Evolutionary conservation across 1,284 basidiomycete species (phyloP), one percentile per base, ranked within the genome.

Genomic region (Moniliophthora roreri): DNA sequence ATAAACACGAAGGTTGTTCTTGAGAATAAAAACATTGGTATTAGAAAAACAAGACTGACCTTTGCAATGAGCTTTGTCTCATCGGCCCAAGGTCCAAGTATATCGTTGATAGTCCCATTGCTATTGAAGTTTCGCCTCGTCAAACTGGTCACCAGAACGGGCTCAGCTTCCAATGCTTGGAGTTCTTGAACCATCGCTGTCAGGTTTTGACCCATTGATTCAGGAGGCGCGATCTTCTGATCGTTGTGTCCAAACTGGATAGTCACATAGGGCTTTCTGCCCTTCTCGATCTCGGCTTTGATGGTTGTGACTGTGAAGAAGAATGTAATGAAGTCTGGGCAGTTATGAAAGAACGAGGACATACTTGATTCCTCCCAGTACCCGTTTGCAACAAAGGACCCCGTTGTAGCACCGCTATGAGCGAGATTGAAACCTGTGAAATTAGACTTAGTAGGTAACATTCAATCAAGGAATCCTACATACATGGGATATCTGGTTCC

Each of bases 161-260:
- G 74, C 51, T 73, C 70, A 2, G 64, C 76, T n/a, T 71, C 69
- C 18, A 72, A 53, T 1, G 61, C 63, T 3, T 70, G 66, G 48
- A 76, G 63, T 54, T 75, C 66, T 45, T 69, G 55, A 0, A 76
- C 69, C 71, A 77, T 75, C 3, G 56, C 60, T 4, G 74, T 76
- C 37, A 77, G 52, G 54, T 78, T 77, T 0, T 64, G 64, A 5
- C 72, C 74, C 75, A 77, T 78, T 0, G 75, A 75, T 52, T 71
- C 74, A 2, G 76, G 73, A 40, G 71, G 67, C 0, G 70, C 73
- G 35, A 79, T 72, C 54, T 77, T 77, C 68, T 68, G 66, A 55
- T 77, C 75, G 51, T 76, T 78, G 58, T 77, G 75, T 0, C 76
- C 76, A 51, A 78, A 78, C 51, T 77, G 75, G 15, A 78, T 66